Percentiles rank a stretch among this genome's conserved stretches.
Evolutionary conservation across 2,329 filamentous ascomycete species (phyloP).

Genomic region (Podosphaera aphanis): DNA sequence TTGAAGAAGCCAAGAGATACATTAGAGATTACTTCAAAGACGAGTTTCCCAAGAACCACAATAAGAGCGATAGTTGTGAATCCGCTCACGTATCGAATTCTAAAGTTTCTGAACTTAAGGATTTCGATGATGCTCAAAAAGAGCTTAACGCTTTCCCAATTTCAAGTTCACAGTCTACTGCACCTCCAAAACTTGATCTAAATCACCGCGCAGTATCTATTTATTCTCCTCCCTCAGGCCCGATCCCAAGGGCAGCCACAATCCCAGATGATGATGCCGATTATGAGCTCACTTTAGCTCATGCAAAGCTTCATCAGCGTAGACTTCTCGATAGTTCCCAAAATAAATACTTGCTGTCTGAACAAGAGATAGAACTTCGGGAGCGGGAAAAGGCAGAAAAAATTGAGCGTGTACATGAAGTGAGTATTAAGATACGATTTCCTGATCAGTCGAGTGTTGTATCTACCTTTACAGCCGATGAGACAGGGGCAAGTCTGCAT

Average conservation of each 20-base stretch:
- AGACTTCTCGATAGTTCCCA: slow-evolving; percentile 35
- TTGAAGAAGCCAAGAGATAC: slow-evolving; percentile 66
- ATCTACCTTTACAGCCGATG: slow-evolving; percentile 40
- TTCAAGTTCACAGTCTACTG: background rate
- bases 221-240: slow-evolving; percentile 53
- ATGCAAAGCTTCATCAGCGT: slow-evolving; percentile 52
- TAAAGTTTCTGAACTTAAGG: background rate
- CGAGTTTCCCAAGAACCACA: background rate
- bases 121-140: background rate
- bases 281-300: slow-evolving; percentile 52
- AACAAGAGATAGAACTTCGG: slow-evolving; percentile 54
- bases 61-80: background rate
- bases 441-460: slow-evolving; percentile 66
- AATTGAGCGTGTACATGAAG: slow-evolving; percentile 39
- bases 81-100: background rate
- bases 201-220: slow-evolving; percentile 36
- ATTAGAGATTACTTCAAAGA: slow-evolving; percentile 51
- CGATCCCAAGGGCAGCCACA: slow-evolving; percentile 52
- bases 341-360: slow-evolving; percentile 60
- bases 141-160: background rate
- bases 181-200: background rate
- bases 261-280: slow-evolving; percentile 45
- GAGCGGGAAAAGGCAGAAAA: slow-evolving; percentile 41
- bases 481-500: slow-evolving; percentile 53
- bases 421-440: slow-evolving; percentile 63